These are phyloP conservation scores for Blastobotrys indianensis DNA, from an alignment of 1,139 yeast species.

Conservation along the genomic window DNA sequence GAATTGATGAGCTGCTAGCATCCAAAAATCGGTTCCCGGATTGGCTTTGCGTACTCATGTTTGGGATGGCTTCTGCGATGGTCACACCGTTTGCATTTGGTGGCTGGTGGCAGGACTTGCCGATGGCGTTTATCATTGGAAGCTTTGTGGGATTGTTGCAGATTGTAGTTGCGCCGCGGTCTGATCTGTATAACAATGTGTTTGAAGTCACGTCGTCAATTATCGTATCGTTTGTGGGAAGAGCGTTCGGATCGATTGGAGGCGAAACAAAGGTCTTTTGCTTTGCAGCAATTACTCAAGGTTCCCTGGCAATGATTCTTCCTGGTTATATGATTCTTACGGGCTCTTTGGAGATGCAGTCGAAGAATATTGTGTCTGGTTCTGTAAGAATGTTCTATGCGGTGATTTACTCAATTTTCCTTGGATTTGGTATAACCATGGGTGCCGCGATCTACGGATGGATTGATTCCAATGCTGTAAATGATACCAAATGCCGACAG, in stretches of 20 bases:
- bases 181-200: slow-evolving; percentile 78
- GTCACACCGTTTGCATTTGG: slow-evolving; percentile 88
- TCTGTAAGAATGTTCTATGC: slow-evolving; percentile 95
- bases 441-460: slow-evolving; percentile 94
- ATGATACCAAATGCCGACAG: slow-evolving; percentile 53
- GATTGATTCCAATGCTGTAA: slow-evolving; percentile 72
- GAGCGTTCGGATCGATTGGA: slow-evolving; percentile 79
- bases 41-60: slow-evolving; percentile 72
- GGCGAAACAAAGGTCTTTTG: slow-evolving; percentile 56
- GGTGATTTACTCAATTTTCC: slow-evolving; percentile 78
- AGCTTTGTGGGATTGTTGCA: slow-evolving; percentile 77
- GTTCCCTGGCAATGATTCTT: slow-evolving; percentile 79
- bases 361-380: slow-evolving; percentile 87
- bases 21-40: slow-evolving; percentile 61
- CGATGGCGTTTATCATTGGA: slow-evolving; percentile 77
- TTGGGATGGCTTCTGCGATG: slow-evolving; percentile 73
- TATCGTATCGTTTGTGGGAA: slow-evolving; percentile 76
- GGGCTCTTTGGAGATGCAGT: slow-evolving; percentile 86
- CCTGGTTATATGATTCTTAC: slow-evolving; percentile 89
- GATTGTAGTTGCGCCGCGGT: slow-evolving; percentile 73
- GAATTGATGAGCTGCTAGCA: slow-evolving; percentile 60
- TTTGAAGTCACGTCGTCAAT: slow-evolving; percentile 89
- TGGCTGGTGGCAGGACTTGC: slow-evolving; percentile 86
- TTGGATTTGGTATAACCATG: slow-evolving; percentile 88
- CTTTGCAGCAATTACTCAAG: slow-evolving; percentile 84